Evolutionary conservation across 116 monocot species (phyloP).

Genomic region (Papilionanthe hybrid): DNA sequence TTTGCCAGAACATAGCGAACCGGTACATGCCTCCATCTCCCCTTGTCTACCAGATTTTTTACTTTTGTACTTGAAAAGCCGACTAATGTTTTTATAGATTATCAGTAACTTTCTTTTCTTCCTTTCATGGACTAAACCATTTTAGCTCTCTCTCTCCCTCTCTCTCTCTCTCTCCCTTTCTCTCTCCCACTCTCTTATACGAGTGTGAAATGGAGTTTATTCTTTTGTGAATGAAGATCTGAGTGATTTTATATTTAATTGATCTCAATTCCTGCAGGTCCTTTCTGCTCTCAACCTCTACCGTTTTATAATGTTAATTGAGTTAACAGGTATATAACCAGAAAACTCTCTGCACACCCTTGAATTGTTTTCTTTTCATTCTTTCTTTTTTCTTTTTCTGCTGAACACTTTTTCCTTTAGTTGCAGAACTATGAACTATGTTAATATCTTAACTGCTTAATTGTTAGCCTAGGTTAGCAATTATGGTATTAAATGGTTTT

Average conservation of each 20-base stretch:
- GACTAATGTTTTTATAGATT: neutral
- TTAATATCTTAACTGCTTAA: neutral
- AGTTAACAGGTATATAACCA: slow-evolving; percentile 47
- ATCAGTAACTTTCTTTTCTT: neutral
- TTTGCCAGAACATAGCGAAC: slow-evolving; percentile 72
- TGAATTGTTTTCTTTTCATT: neutral
- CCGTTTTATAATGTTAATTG: slow-evolving; percentile 67
- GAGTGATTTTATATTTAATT: neutral
- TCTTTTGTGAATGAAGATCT: neutral
- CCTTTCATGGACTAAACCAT: neutral
- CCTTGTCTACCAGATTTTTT: neutral
- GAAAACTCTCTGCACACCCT: neutral
- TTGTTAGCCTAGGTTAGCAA: neutral
- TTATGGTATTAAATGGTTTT: neutral
- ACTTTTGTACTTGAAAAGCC: neutral
- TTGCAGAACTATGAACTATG: neutral
- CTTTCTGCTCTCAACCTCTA: slow-evolving; percentile 87
- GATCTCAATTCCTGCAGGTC: slow-evolving; percentile 36
- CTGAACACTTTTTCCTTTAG: neutral
- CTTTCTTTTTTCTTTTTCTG: neutral
- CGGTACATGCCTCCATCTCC: slow-evolving; percentile 28
- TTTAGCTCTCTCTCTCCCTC: neutral
- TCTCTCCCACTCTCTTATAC: neutral
- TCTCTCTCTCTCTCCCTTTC: neutral
- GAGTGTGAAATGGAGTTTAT: neutral